Conservation (phyloP, 2,329 filamentous ascomycete genomes). For the Tolypocladium amazonense region DNA sequence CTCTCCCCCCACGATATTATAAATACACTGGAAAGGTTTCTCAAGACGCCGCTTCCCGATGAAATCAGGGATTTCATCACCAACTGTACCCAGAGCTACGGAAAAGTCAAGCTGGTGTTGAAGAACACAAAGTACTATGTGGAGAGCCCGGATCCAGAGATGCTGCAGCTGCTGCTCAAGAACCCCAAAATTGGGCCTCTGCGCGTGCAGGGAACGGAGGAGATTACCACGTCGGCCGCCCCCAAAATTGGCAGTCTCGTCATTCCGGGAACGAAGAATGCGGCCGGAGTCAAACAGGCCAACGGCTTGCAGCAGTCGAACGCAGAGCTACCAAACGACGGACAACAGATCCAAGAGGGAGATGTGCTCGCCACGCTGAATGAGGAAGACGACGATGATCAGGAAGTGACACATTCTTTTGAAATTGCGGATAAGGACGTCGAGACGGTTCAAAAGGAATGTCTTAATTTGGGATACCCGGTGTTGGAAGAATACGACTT, state of each 20-base stretch:
- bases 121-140: constrained; percentile 93
- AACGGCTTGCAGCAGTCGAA: constrained; percentile 21
- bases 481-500: constrained; percentile 97
- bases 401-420: constrained; percentile 85
- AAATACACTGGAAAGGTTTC: constrained; percentile 73
- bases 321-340: constrained; percentile 30
- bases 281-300: constrained; percentile 76
- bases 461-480: constrained; percentile 75
- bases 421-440: constrained; percentile 77
- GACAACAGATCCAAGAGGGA: constrained; percentile 45
- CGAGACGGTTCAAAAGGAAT: constrained; percentile 80
- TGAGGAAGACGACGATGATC: constrained; percentile 81
- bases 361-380: constrained; percentile 65
- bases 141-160: constrained; percentile 78
- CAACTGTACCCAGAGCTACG: constrained; percentile 79
- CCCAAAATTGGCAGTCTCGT: constrained; percentile 80
- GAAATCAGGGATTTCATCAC: constrained; percentile 68
- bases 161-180: constrained; percentile 77
- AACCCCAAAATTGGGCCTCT: constrained; percentile 74
- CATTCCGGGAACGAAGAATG: constrained; percentile 90
- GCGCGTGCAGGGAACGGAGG: constrained; percentile 59
- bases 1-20: constrained; percentile 84
- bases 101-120: constrained; percentile 89
- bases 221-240: constrained; percentile 70
- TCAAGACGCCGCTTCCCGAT: constrained; percentile 80